Percentiles rank a stretch among this genome's conserved stretches.
phyloP scores from a whole-genome alignment of 2,329 filamentous ascomycete species.

The Diaporthe citriasiana region DNA sequence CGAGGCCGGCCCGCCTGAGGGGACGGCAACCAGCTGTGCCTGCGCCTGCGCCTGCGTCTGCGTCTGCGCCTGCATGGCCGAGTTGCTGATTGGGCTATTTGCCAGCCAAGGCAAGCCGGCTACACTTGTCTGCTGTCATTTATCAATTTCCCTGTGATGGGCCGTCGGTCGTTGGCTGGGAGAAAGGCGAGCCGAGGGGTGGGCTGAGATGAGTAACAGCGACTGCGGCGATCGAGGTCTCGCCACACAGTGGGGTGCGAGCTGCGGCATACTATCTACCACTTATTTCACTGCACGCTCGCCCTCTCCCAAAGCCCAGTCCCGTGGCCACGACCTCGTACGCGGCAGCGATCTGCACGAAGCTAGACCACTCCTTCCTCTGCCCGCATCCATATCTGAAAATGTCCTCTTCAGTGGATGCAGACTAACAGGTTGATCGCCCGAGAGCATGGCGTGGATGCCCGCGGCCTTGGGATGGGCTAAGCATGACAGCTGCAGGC shows the following conservation, averaged over 20 bases:
- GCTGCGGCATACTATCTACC: constrained; percentile 1
- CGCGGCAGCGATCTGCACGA: constrained; percentile 17
- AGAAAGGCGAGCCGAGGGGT: constrained; percentile 5
- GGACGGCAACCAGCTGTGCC: not conserved
- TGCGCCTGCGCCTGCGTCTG: not conserved
- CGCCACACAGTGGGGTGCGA: constrained; percentile 20
- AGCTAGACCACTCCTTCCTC: constrained; percentile 8
- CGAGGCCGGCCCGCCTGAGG: constrained; percentile 10
- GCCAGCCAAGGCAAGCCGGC: not conserved
- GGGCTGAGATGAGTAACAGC: constrained; percentile 28
- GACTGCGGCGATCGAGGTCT: constrained; percentile 19
- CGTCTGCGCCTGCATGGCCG: not conserved
- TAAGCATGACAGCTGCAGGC: constrained; percentile 13
- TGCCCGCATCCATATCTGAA: constrained; percentile 1
- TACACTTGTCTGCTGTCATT: constrained; percentile 15
- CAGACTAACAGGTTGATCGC: not conserved
- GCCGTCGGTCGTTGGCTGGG: not conserved
- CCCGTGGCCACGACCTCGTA: constrained; percentile 9
- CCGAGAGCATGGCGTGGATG: too few species aligned
- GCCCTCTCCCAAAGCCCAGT: constrained; percentile 1
- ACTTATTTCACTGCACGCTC: not conserved
- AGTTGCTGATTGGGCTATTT: constrained; percentile 5
- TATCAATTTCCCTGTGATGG: not conserved
- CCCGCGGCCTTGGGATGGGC: not conserved
- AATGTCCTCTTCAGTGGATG: not conserved